phyloP scores from a whole-genome alignment of 805 yeast genomes.

The Monosporozyma siamensis region DNA sequence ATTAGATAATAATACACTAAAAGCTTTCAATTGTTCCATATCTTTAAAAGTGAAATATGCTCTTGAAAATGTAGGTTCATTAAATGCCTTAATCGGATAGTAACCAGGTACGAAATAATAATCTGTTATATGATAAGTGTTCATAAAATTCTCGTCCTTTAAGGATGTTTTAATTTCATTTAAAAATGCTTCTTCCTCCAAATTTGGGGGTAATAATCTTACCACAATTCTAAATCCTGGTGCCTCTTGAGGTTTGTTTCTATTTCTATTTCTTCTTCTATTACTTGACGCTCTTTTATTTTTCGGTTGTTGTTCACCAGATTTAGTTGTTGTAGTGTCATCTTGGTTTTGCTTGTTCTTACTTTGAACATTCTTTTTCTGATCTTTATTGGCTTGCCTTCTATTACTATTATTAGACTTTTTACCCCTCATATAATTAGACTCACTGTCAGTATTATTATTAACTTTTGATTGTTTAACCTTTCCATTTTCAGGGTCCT shows the following conservation, averaged over 20 bases:
- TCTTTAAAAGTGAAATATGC: conserved; percentile 35
- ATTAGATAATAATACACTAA: conserved; percentile 25
- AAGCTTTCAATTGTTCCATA: conserved; percentile 24
- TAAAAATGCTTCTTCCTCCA: conserved; percentile 30
- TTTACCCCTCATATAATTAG: too few species aligned
- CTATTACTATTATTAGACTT: too few species aligned
- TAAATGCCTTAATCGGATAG: conserved; percentile 23
- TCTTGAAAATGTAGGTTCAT: conserved; percentile 35
- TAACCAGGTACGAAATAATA: conserved; percentile 27
- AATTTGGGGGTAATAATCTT: conserved; percentile 38
- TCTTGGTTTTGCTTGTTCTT: not conserved
- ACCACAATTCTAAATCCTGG: conserved; percentile 26
- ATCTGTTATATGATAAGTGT: conserved; percentile 26
- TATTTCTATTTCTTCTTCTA: conserved; percentile 6
- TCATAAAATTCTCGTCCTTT: conserved; percentile 8
- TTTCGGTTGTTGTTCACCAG: not conserved
- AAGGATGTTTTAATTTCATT: not conserved
- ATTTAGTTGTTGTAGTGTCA: not conserved
- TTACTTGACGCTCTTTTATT: not conserved
- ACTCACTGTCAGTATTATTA: not conserved
- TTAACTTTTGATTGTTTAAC: conserved; percentile 4
- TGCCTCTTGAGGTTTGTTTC: conserved; percentile 3
- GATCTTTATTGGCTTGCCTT: not conserved
- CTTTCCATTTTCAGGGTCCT: not conserved
- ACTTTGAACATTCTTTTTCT: not conserved